Base-by-base conservation (phyloP, 1,139 yeast genomes). In the Taiozyma sp. region DNA sequence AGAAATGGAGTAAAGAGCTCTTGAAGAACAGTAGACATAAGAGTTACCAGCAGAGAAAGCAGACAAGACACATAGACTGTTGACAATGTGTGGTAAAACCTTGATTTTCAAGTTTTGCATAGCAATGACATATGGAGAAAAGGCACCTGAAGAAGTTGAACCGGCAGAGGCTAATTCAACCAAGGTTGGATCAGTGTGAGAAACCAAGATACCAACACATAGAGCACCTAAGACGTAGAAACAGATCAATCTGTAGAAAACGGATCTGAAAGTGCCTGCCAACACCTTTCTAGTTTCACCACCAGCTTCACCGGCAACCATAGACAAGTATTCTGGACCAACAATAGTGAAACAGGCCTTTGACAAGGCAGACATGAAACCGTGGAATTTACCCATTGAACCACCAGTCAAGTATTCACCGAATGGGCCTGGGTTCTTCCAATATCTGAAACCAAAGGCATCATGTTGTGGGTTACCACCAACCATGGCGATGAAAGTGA, bases 391-490 rank as follows among this genome's bases (percentile, higher is more conserved):
- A 41, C 87, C 89, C 43, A 83, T 74, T 46, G 67, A 58, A 4
- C 88, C 88, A 2, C 64, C 62, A 4, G 71, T 68, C 51, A 79
- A 63, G 57, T 75, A 77, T 54, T 73, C 70, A 28, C 69, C 70
- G 60, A 83, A 81, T 0, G 84, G 79, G 43, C 80, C 78, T 16
- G 83, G 84, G 50, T 76, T 62, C 51, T 76, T 75, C 89, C 90
- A 84, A 66, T 79, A 83, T 51, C 83, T 75, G 72, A 84, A 84
- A 2, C 91, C 91, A 61, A 81, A 77, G 8, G 80, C 80, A 63
- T 83, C 85, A 54, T 74, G 79, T 50, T 73, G 64, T 38, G 91
- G 90, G 65, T 87, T 87, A 38, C 96, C 96, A 40, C 96, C 96
- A 62, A 84, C 83, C 90, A 87, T 87, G 28, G 89, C 76, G 54